Conservation (phyloP, 169 alveolate species). For the Cardiosporidium cionae region DNA sequence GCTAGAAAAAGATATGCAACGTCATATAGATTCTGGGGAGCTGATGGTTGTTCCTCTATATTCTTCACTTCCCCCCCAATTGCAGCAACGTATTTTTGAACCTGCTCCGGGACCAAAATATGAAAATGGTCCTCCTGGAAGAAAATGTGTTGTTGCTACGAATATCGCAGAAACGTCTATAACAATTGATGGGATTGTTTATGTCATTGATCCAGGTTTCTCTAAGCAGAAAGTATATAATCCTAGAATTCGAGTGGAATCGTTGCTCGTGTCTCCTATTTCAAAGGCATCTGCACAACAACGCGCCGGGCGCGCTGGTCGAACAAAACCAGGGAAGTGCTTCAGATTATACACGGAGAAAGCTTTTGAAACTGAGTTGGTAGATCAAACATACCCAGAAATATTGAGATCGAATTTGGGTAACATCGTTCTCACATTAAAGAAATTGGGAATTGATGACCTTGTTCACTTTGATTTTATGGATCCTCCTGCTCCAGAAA, state of each 20-base stretch:
- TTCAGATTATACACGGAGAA: constrained; percentile 92
- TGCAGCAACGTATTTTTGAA: constrained; percentile 91
- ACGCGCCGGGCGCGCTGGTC: constrained; percentile 99
- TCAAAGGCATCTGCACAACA: constrained; percentile 96
- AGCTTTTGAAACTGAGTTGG: constrained; percentile 84
- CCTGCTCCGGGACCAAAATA: constrained; percentile 86
- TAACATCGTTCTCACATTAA: constrained; percentile 87
- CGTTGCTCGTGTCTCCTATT: constrained; percentile 92
- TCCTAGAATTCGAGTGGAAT: constrained; percentile 96
- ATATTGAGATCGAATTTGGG: constrained; percentile 92
- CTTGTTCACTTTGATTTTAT: constrained; percentile 93
- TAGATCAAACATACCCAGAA: constrained; percentile 95
- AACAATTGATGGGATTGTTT: constrained; percentile 97
- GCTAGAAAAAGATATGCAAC: constrained; percentile 21
- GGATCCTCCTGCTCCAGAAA: constrained; percentile 99
- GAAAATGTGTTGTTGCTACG: constrained; percentile 87
- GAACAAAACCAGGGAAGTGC: constrained; percentile 98
- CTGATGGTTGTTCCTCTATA: constrained; percentile 77
- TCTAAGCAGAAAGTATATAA: constrained; percentile 97
- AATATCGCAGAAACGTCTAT: constrained; percentile 99
- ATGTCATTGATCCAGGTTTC: constrained; percentile 99
- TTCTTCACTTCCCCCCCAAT: constrained; percentile 90
- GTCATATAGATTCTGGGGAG: constrained; percentile 20
- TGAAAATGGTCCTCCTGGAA: constrained; percentile 79
- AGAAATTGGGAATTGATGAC: constrained; percentile 92